Conservation (phyloP, 2,329 filamentous ascomycete species). For the Knufia petricola region DNA sequence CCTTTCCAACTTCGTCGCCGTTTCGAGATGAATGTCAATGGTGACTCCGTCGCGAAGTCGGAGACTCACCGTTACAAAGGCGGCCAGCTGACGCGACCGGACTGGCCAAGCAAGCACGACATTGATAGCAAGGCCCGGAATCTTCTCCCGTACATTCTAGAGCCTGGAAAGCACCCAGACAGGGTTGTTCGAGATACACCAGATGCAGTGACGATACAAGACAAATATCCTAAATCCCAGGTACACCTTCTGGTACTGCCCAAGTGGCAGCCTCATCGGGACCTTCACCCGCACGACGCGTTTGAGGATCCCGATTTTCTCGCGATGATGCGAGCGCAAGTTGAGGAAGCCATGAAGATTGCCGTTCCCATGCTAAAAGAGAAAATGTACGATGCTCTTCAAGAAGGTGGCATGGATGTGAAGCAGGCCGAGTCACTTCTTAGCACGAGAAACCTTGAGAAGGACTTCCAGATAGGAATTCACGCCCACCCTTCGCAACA, state of each 20-base stretch:
- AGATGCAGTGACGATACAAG: constrained; percentile 67
- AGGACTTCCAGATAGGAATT: constrained; percentile 66
- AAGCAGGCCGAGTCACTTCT: constrained; percentile 45
- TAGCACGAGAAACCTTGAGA: constrained; percentile 56
- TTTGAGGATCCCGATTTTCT: constrained; percentile 65
- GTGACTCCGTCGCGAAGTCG: background rate
- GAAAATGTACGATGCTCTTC: constrained; percentile 42
- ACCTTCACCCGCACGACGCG: constrained; percentile 65
- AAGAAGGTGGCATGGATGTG: constrained; percentile 49
- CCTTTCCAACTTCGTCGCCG: background rate
- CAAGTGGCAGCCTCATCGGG: constrained; percentile 51
- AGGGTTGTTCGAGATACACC: constrained; percentile 55
- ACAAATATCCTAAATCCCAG: constrained; percentile 75
- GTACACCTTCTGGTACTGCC: constrained; percentile 85
- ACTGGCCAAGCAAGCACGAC: constrained; percentile 7
- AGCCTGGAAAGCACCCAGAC: constrained; percentile 52
- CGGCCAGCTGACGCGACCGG: background rate
- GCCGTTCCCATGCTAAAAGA: constrained; percentile 34
- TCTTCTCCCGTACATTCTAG: constrained; percentile 56
- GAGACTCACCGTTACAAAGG: constrained; percentile 4
- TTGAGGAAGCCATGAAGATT: constrained; percentile 50
- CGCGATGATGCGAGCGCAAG: constrained; percentile 50
- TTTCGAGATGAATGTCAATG: background rate
- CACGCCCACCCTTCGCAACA: constrained; percentile 87
- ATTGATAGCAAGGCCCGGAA: background rate